phyloP scores from a whole-genome alignment of 345 rosid species.

The Aquilaria yunnanensis region DNA sequence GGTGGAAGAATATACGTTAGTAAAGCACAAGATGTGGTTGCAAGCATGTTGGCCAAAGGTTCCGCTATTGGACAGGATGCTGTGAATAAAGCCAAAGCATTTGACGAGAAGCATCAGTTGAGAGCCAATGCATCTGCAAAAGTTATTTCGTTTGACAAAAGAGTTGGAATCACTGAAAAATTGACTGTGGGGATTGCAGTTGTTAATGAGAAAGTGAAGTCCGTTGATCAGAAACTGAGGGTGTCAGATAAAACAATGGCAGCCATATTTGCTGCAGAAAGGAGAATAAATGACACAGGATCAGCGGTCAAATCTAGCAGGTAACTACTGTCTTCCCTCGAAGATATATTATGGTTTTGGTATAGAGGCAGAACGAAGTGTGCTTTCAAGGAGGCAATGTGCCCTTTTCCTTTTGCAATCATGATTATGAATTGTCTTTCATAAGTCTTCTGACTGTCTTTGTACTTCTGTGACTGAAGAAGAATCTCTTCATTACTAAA shows the following conservation, averaged over 20 bases:
- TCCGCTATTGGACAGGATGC: slow-evolving; percentile 91
- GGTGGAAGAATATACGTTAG: slow-evolving; percentile 65
- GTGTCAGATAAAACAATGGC: slow-evolving; percentile 98
- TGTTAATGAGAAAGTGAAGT: slow-evolving; percentile 89
- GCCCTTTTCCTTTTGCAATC: too few relatives aligned
- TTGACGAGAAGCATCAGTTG: slow-evolving; percentile 80
- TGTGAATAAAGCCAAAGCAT: slow-evolving; percentile 86
- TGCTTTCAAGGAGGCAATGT: too few relatives aligned
- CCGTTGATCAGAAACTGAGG: slow-evolving; percentile 90
- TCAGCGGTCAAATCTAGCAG: slow-evolving; percentile 98
- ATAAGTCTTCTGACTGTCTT: too few relatives aligned
- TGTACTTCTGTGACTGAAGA: too few relatives aligned
- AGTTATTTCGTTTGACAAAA: slow-evolving; percentile 70
- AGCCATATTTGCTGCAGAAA: slow-evolving; percentile 92
- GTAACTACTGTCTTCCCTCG: slow-evolving; percentile 17
- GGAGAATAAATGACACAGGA: slow-evolving; percentile 86
- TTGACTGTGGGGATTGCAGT: slow-evolving; percentile 75
- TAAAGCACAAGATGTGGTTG: slow-evolving; percentile 86
- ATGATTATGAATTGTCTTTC: too few relatives aligned
- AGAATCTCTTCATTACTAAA: too few relatives aligned
- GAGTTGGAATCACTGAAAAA: slow-evolving; percentile 83
- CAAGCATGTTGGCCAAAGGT: slow-evolving; percentile 75
- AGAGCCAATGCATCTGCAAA: slow-evolving; percentile 90
- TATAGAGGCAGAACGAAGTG: too few relatives aligned
- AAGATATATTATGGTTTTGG: too few relatives aligned